phyloP scores from a whole-genome alignment of 2,329 filamentous ascomycete genomes.

The Chaetomiaceae sp. region DNA sequence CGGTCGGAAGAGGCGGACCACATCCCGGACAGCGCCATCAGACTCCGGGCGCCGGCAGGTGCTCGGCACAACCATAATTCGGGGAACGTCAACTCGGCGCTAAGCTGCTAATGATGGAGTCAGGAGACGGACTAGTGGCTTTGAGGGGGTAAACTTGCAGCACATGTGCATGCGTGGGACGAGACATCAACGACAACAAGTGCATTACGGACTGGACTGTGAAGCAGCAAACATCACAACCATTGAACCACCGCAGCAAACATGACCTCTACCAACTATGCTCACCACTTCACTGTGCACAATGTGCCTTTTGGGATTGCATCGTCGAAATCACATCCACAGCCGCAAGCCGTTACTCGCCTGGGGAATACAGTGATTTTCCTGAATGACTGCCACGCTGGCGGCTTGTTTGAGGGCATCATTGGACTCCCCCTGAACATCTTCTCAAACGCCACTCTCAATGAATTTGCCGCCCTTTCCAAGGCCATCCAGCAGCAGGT shows the following conservation, averaged over 20 bases:
- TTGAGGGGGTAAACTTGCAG: too few species aligned
- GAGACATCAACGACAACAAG: too few species aligned
- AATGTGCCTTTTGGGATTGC: constrained; percentile 8
- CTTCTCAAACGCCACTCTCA: background rate
- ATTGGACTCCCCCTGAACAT: background rate
- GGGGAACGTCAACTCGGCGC: too few species aligned
- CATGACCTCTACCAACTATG: constrained; percentile 2
- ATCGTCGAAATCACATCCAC: background rate
- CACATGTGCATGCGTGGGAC: too few species aligned
- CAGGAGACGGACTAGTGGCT: too few species aligned
- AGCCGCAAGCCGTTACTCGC: constrained; percentile 1
- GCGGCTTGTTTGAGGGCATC: background rate
- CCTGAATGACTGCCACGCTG: background rate
- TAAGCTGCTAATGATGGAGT: too few species aligned
- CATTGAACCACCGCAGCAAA: background rate
- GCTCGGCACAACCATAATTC: background rate
- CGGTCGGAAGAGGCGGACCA: background rate
- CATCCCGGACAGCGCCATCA: constrained; percentile 1
- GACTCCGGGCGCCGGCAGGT: background rate
- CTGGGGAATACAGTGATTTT: background rate
- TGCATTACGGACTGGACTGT: too few species aligned
- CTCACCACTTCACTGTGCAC: constrained; percentile 7
- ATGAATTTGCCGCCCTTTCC: background rate
- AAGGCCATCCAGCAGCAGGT: background rate
- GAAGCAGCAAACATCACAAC: too few species aligned